phyloP scores from a whole-genome alignment of 2,329 filamentous ascomycete species.

The Ophiostoma sp. region DNA sequence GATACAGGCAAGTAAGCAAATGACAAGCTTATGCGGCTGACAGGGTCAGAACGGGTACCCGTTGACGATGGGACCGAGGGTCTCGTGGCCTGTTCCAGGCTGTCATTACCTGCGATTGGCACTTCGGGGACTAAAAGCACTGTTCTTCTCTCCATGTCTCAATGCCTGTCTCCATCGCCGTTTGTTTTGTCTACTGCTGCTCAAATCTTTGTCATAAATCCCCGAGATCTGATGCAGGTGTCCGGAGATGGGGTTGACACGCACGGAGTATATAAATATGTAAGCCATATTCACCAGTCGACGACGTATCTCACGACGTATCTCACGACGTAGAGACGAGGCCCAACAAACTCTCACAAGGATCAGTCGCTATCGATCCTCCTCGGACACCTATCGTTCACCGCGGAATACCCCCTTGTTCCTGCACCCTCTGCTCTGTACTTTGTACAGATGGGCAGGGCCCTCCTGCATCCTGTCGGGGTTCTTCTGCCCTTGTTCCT shows the following conservation, averaged over 20 bases:
- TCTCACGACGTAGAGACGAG: too few relatives aligned
- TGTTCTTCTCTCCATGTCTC: neutral
- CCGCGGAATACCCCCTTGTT: neutral
- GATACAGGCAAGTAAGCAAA: neutral
- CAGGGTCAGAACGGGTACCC: neutral
- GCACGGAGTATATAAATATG: too few relatives aligned
- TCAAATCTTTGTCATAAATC: too few relatives aligned
- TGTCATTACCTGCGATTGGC: neutral
- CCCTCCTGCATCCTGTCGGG: neutral
- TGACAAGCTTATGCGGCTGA: neutral
- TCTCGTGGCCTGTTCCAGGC: neutral
- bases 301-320: too few relatives aligned
- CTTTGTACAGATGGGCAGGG: neutral
- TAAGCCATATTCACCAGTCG: too few relatives aligned
- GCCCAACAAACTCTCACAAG: too few relatives aligned
- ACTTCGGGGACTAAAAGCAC: neutral
- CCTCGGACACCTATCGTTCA: too few relatives aligned
- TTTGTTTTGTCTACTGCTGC: too few relatives aligned
- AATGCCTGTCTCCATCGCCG: too few relatives aligned
- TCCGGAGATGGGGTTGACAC: too few relatives aligned
- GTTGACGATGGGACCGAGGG: neutral
- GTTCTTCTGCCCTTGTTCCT: neutral
- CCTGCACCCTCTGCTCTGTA: neutral
- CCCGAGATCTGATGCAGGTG: too few relatives aligned
- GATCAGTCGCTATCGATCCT: too few relatives aligned